Conservation (phyloP, 2,329 filamentous ascomycete species). For the Aspergillus thermomutatus region DNA sequence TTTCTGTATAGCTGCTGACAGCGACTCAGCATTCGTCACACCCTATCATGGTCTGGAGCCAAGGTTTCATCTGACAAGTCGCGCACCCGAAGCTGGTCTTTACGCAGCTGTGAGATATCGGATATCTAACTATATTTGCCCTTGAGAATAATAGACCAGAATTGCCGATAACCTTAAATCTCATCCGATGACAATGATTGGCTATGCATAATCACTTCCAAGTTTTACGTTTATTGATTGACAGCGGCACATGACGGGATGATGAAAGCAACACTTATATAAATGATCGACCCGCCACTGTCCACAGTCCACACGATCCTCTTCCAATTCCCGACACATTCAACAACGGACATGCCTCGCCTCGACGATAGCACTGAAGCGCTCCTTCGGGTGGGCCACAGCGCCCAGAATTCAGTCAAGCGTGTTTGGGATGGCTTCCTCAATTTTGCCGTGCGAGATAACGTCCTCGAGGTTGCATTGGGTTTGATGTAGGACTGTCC, state of each 20-base stretch:
- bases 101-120: no score
- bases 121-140: no score
- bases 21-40: no score
- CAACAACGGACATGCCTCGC: conserved; percentile 21
- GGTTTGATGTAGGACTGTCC: conserved; percentile 61
- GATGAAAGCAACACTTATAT: background rate
- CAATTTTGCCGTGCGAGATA: conserved; percentile 71
- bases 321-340: background rate
- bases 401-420: conserved; percentile 45
- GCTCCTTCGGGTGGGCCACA: conserved; percentile 36
- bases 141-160: background rate
- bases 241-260: background rate
- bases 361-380: conserved; percentile 28
- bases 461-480: conserved; percentile 72
- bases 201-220: background rate
- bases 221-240: background rate
- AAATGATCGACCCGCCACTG: background rate
- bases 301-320: background rate
- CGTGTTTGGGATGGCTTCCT: conserved; percentile 62
- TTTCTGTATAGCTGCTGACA: no score
- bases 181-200: background rate
- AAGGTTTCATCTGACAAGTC: no score
- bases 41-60: no score
- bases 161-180: background rate
- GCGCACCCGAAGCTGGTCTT: no score